phyloP scores from a whole-genome alignment of 768 basidiomycete species.

The Leccinum disarticulatum region DNA sequence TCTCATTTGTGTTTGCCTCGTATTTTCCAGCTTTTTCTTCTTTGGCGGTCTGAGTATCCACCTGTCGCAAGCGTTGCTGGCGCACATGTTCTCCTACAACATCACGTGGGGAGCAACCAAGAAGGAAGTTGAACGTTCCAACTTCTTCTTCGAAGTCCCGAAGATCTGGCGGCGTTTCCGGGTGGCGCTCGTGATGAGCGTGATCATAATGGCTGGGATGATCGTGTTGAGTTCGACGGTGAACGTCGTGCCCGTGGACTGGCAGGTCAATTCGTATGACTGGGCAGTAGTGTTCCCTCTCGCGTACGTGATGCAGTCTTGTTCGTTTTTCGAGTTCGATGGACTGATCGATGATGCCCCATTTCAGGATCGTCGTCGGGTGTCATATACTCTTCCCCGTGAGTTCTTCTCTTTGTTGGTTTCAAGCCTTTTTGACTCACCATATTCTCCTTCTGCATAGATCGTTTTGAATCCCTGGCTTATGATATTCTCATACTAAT shows the following conservation, averaged over 20 bases:
- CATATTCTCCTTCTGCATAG: slow-evolving; percentile 31
- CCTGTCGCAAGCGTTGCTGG: slow-evolving; percentile 49
- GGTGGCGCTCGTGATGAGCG: slow-evolving; percentile 54
- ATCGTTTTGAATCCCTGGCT: slow-evolving; percentile 88
- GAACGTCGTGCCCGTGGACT: slow-evolving; percentile 57
- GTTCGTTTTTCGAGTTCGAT: neutral
- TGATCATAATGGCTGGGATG: slow-evolving; percentile 51
- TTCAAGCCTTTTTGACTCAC: slow-evolving; percentile 23
- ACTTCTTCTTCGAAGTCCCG: slow-evolving; percentile 90
- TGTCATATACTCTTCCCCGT: slow-evolving; percentile 79
- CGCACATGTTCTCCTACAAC: slow-evolving; percentile 60
- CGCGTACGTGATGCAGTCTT: slow-evolving; percentile 36
- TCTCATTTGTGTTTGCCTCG: neutral
- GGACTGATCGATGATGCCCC: neutral
- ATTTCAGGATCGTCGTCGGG: slow-evolving; percentile 46
- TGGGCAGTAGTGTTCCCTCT: slow-evolving; percentile 81
- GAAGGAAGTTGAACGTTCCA: slow-evolving; percentile 88
- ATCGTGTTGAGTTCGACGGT: slow-evolving; percentile 48
- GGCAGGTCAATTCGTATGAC: slow-evolving; percentile 56
- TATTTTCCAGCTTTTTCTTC: slow-evolving; percentile 43
- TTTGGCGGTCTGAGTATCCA: slow-evolving; percentile 57
- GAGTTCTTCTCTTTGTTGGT: slow-evolving; percentile 22
- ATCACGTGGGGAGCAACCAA: slow-evolving; percentile 60
- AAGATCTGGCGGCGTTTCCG: slow-evolving; percentile 80
- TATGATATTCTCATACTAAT: slow-evolving; percentile 72